phyloP scores from a whole-genome alignment of 805 yeast species.

The Vanderwaltozyma verrucispora region DNA sequence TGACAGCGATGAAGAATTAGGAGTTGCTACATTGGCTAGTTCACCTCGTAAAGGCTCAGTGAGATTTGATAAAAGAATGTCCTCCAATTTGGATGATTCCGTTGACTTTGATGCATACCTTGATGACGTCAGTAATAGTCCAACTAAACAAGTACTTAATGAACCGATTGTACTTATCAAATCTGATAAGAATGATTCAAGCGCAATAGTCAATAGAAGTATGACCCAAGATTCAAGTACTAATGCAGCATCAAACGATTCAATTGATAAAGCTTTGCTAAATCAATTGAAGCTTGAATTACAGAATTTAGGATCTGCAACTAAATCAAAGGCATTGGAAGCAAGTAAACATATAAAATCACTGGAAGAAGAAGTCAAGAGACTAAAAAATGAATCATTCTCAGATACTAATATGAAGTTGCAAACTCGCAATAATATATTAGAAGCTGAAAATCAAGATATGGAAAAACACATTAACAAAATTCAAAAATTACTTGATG shows the following conservation, averaged over 20 bases:
- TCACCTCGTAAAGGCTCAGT: background rate
- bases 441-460: constrained; percentile 22
- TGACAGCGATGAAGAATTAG: background rate
- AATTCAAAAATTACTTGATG: constrained; percentile 43
- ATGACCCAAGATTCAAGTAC: background rate
- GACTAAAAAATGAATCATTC: background rate
- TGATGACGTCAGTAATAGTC: constrained; percentile 3
- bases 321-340: constrained; percentile 41
- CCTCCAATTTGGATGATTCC: constrained; percentile 1
- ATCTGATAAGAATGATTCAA: constrained; percentile 32
- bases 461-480: constrained; percentile 12
- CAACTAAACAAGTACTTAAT: constrained; percentile 9
- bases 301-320: constrained; percentile 31
- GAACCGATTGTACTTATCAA: constrained; percentile 39
- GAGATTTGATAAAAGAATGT: background rate
- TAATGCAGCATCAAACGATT: background rate
- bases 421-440: constrained; percentile 13
- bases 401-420: background rate
- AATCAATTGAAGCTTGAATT: constrained; percentile 27
- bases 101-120: constrained; percentile 3
- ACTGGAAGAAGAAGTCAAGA: constrained; percentile 30
- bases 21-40: background rate
- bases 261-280: background rate
- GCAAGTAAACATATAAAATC: constrained; percentile 45
- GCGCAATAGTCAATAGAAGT: too few relatives aligned